Conservation (phyloP, 163 green algal species). For the Chlamydomonas reinhardtii region DNA sequence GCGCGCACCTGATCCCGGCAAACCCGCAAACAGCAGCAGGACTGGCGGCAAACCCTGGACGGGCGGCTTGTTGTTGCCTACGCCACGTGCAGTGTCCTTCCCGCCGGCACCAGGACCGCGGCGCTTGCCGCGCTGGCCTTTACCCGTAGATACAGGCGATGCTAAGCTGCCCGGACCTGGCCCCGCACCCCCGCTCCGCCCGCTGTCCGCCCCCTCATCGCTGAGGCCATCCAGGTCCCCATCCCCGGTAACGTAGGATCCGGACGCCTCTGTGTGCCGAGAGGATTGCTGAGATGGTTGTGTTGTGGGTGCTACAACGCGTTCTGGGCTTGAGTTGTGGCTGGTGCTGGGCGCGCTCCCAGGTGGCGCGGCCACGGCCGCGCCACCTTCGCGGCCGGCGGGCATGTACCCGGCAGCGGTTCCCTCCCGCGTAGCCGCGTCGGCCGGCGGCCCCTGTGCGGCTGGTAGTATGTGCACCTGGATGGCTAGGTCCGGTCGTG, state of each 20-base stretch:
- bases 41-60: neutral
- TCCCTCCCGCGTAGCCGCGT: no score
- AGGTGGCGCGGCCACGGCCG: neutral
- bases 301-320: neutral
- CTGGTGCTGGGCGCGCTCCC: no score
- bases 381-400: neutral
- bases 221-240: neutral
- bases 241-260: neutral
- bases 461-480: neutral
- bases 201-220: no score
- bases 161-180: neutral
- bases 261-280: neutral
- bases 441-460: no score
- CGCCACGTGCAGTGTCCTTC: neutral
- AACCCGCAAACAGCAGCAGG: conserved; percentile 28
- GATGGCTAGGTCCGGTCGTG: conserved; percentile 17
- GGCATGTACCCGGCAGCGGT: no score
- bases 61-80: conserved; percentile 14
- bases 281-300: no score
- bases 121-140: no score
- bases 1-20: conserved; percentile 31
- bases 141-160: no score
- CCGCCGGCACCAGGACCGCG: neutral
- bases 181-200: neutral
- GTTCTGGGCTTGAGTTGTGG: neutral